Evolutionary conservation across 306 rosid genomes (phyloP), one percentile per base, ranked within the genome.

Genomic region (Glycyrrhiza uralensis): DNA sequence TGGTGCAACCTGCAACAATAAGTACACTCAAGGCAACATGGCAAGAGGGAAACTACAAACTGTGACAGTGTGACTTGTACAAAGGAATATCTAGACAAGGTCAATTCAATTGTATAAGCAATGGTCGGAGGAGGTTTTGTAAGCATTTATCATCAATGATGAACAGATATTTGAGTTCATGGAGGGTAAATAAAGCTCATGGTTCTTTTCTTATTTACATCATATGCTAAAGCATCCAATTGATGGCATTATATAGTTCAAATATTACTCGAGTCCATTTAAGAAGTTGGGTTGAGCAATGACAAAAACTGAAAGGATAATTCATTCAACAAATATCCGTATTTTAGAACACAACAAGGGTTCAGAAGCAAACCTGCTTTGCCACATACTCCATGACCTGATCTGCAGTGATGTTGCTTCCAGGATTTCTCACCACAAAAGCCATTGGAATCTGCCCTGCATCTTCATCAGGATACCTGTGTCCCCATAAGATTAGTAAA

Each of bases 371-470:
- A 13, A 82, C 97, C 90, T 85, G 90, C 84, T 87, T 84, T 32
- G 96, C 91, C 33, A 94, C 85, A 71, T 83, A 85, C 64, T 88
- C 90, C 35, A 78, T 87, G 44, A 91, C 72, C 78, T 78, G 77
- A 76, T 83, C 80, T 22, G 83, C 96, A 6, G 64, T 79, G 69
- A 94, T 72, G 49, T 79, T 84, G 80, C 89, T 89, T 78, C 88
- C 90, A 0, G 90, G 90, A 60, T 82, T 87, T 85, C 97, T 87
- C 15, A 94, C 99, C 44, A 91, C 85, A 76, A 81, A 94, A 19
- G 99, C 97, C 96, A 91, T 79, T 15, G 96, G 99, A 81, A 94
- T 86, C 67, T 94, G 80, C 12, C 97, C 99, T 7, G 93, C 90
- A 1, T 80, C 96, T 85, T 94, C 93, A 35, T 94, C 89, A 3